Evolutionary conservation across 2,329 filamentous ascomycete species (phyloP).

Genomic region (Penicillium carneum): DNA sequence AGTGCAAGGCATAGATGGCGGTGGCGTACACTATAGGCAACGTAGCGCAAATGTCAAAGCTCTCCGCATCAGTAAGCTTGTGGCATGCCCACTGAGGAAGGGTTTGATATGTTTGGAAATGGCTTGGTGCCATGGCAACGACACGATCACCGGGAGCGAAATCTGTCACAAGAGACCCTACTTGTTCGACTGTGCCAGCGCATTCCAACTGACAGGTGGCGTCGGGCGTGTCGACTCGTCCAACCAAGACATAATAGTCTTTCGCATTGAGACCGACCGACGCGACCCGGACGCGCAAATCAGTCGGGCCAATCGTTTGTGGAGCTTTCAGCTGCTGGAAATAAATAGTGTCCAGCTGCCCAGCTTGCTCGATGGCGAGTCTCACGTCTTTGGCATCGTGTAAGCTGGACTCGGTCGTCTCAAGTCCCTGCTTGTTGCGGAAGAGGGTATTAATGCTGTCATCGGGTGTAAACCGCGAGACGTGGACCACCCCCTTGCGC

Average conservation of each 20-base stretch:
- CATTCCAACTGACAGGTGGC: not conserved
- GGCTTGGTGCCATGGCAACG: not conserved
- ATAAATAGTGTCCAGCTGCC: not conserved
- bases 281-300: not conserved
- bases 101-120: not conserved
- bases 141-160: not conserved
- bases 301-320: not conserved
- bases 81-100: not conserved
- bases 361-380: not conserved
- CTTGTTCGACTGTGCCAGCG: not conserved
- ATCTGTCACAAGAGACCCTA: not conserved
- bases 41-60: not conserved
- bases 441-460: not conserved
- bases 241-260: not conserved
- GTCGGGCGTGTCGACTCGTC: not conserved
- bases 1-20: not conserved
- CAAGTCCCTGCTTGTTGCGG: not conserved
- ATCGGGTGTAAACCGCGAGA: not conserved
- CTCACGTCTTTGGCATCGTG: not conserved
- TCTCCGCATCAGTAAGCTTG: not conserved
- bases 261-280: not conserved
- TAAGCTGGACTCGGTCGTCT: not conserved
- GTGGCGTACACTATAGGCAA: not conserved
- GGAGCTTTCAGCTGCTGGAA: not conserved
- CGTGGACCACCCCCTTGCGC: not conserved